Base-by-base conservation (phyloP, 2,329 filamentous ascomycete species). In the Verticillium alfalfae region DNA sequence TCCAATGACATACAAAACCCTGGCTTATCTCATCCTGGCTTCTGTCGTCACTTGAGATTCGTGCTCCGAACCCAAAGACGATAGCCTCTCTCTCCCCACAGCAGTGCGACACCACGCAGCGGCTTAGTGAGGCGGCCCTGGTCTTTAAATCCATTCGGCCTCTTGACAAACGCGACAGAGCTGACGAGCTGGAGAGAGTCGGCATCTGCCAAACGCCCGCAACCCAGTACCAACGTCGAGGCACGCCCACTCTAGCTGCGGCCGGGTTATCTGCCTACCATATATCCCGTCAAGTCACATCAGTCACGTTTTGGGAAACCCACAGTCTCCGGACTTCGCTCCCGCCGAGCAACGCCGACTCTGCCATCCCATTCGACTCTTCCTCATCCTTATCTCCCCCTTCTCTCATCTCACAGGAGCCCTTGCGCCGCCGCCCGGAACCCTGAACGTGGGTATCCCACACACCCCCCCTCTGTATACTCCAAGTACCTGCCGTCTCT, bases 1-100 rank as follows among this genome's bases (percentile, higher is more conserved):
- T 69, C 76, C 76, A 80, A 84, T 85, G 82, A 84, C 81, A 77
- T 77, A 76, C 78, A 83, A 82, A 82, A 82, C 78, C 75, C 76
- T 78, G 73, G 77, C 81, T 82, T 83, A 84, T 84, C 81, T 85
- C 70, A 77, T 82, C 72, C 76, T 83, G 67, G 76, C 74, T 72
- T 79, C 81, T 65, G 78, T 84, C 72, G 74, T 83, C 73, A 83
- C 81, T 72, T 83, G 69, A 83, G 71, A 39, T 58, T 60, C 58
- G 62, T 61, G 61, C 58, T 34, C 61, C 65, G 66, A n/a, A 13
- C 2, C n/a, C 36, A 34, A 15, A 41, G 56, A 22, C 36, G 13
- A 38, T 38, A 57, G n/a, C 16, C 55, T 37, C 26, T 26, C 26
- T 26, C 26, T 26, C 26, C 26, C 34, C 55, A 22, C 55, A 13